Evolutionary conservation across 805 yeast species (phyloP).

Genomic region (Pichia exigua): DNA sequence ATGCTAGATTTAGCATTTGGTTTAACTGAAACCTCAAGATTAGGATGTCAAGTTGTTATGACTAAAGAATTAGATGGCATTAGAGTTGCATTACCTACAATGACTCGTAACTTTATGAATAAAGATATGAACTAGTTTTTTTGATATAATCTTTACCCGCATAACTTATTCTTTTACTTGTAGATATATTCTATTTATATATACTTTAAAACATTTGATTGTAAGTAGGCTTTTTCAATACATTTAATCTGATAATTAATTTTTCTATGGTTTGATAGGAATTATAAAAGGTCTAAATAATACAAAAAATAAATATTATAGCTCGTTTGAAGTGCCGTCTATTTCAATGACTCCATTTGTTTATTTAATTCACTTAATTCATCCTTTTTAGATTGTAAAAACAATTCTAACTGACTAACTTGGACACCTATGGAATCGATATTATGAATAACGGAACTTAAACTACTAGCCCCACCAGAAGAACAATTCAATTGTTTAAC

Average conservation of each 20-base stretch:
- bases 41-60: conserved; percentile 93
- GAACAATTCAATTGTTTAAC: conserved; percentile 33
- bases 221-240: too few relatives aligned
- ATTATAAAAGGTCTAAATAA: background rate
- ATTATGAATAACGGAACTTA: conserved; percentile 51
- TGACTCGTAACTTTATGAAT: conserved; percentile 87
- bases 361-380: conserved; percentile 47
- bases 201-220: background rate
- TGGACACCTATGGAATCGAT: conserved; percentile 70
- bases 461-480: conserved; percentile 23
- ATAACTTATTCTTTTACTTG: background rate
- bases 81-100: conserved; percentile 91
- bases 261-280: background rate
- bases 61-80: conserved; percentile 85
- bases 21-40: conserved; percentile 88
- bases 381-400: conserved; percentile 48
- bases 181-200: background rate
- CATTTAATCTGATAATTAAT: too few relatives aligned
- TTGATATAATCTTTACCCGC: background rate
- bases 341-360: conserved; percentile 26
- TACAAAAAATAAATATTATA: background rate
- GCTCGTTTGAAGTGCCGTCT: background rate
- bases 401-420: conserved; percentile 63
- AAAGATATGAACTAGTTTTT: conserved; percentile 52
- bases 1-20: conserved; percentile 98